Conservation (phyloP, 139 green algal genomes). For the Picochlorum costavermella region DNA sequence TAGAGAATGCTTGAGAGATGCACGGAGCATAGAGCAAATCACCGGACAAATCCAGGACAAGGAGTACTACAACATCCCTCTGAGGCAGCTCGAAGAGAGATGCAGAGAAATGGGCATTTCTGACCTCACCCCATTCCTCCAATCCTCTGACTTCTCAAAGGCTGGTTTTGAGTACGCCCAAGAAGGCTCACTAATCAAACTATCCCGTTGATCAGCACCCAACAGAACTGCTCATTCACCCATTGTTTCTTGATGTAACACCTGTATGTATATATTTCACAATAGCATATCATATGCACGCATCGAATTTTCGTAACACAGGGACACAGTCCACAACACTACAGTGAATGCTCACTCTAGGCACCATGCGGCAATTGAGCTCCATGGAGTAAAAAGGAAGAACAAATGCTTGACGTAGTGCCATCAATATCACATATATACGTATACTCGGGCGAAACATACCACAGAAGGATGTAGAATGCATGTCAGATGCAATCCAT, state of each 20-base stretch:
- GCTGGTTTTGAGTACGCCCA: constrained; percentile 46
- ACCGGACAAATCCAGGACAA: constrained; percentile 21
- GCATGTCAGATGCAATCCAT: too few relatives aligned
- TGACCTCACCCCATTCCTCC: constrained; percentile 71
- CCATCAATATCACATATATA: neutral
- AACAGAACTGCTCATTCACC: too few relatives aligned
- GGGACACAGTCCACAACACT: neutral
- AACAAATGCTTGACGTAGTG: constrained; percentile 21
- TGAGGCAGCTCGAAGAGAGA: constrained; percentile 62
- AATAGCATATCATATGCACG: neutral
- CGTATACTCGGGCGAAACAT: neutral
- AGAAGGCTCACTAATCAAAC: constrained; percentile 25
- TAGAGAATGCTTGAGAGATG: constrained; percentile 52
- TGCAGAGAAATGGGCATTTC: constrained; percentile 69
- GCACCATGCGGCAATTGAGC: constrained; percentile 15
- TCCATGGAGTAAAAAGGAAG: constrained; percentile 1
- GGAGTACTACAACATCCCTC: constrained; percentile 10
- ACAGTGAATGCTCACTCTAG: constrained; percentile 5
- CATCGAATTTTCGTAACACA: neutral
- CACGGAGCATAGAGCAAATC: constrained; percentile 26
- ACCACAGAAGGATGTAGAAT: neutral
- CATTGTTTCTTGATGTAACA: neutral
- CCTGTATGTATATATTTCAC: neutral
- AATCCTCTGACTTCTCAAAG: constrained; percentile 35
- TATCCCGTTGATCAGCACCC: constrained; percentile 12